Evolutionary conservation across 1,284 basidiomycete species (phyloP), one percentile per base, ranked within the genome.

Genomic region (Chondrostereum purpureum): DNA sequence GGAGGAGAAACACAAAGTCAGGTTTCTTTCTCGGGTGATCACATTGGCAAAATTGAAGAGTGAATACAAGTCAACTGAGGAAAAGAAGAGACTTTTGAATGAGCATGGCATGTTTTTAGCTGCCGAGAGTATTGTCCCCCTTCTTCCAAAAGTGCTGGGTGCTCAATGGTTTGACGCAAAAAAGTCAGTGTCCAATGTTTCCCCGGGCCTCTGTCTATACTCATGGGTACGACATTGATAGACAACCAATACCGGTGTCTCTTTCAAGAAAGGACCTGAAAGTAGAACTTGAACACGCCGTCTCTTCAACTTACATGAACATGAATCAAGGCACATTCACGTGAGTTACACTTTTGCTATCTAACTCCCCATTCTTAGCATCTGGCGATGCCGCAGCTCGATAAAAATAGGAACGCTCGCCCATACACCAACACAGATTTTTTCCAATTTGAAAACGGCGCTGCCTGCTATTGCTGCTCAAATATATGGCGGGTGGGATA

Each of bases 51-150:
- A 94, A 65, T 73, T 94, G 50, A 90, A 88, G 69, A 91, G 89
- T 24, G 95, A 95, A 68, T 94, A 90, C 72, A 92, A 89, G 68
- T 80, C 91, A 10, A 98, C 80, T 58, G 95, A 98, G 62, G 92
- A 93, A 1, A 75, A 93, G 37, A 69, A 94, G 38, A 71, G 88
- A 61, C 66, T 99, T 24, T 68, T 95, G 55, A 85, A 87, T 59
- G 92, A 95, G 60, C 88, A 96, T 56, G 92, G 85, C 4, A 59
- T 98, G 51, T 99, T 98, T 68, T 73, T 99, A 24, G 92, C 91
- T 16, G 95, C 99, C 66, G 89, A 95, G 53, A 74, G 93, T 31
- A 77, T 99, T 31, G 71, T 96, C 18, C 83, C 88, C n/a, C 67
- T 92, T 45, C 74, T 98, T 50, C 95, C 95, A 2, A 82, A 80